Conservation (phyloP, 306 rosid species). For the Glycine soja region DNA sequence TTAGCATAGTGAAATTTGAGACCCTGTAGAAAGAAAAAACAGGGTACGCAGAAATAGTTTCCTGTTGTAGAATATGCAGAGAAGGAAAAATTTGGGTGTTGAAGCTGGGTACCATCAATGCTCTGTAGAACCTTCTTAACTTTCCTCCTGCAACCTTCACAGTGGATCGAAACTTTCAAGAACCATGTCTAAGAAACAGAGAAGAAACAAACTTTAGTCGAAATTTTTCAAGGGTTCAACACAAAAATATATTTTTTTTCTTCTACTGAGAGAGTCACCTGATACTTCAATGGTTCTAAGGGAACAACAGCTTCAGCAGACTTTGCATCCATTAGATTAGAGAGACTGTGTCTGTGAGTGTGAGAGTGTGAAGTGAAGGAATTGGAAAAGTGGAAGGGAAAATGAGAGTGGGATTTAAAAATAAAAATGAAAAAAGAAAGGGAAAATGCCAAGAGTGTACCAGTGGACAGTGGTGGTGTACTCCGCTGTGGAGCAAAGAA, state of each 20-base stretch:
- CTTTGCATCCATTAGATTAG: slow-evolving; percentile 58
- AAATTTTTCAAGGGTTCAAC: neutral
- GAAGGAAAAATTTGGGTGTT: neutral
- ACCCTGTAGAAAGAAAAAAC: neutral
- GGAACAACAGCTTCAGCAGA: slow-evolving; percentile 41
- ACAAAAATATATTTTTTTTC: neutral
- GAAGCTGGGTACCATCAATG: slow-evolving; percentile 72
- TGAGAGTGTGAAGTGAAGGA: slow-evolving; percentile 21
- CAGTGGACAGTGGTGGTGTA: slow-evolving; percentile 21
- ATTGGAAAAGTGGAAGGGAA: slow-evolving; percentile 2
- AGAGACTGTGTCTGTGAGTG: neutral
- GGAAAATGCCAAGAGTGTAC: slow-evolving; percentile 47
- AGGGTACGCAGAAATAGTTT: slow-evolving; percentile 20
- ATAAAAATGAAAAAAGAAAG: neutral
- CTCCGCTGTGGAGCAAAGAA: slow-evolving; percentile 45
- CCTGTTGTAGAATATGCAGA: slow-evolving; percentile 19
- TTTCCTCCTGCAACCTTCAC: slow-evolving; percentile 89
- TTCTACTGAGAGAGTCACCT: slow-evolving; percentile 43
- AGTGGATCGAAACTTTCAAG: slow-evolving; percentile 71
- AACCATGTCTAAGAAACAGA: slow-evolving; percentile 54
- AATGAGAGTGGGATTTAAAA: neutral
- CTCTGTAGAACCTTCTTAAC: slow-evolving; percentile 80
- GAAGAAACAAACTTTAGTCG: neutral
- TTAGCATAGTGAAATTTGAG: slow-evolving; percentile 25
- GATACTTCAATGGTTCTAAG: slow-evolving; percentile 59